Percentiles rank a stretch among this genome's conserved stretches.
phyloP scores from a whole-genome alignment of 129 eudicot species.

The Lactuca sativa region DNA sequence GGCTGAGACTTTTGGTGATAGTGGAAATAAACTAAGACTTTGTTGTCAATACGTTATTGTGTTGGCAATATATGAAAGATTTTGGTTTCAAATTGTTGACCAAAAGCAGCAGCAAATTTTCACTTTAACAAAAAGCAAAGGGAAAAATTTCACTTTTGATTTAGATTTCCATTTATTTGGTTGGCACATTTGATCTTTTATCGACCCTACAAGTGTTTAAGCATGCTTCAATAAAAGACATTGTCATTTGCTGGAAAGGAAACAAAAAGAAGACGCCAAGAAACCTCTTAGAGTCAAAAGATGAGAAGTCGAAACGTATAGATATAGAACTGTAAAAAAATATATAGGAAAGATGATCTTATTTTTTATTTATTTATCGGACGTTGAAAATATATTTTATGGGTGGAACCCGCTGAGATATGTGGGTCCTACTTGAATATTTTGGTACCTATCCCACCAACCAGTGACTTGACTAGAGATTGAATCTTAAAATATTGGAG shows the following conservation, averaged over 20 bases:
- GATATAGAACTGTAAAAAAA: neutral
- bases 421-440: neutral
- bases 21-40: slow-evolving; percentile 20
- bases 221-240: slow-evolving; percentile 37
- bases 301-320: neutral
- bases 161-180: slow-evolving; percentile 32
- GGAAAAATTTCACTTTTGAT: slow-evolving; percentile 25
- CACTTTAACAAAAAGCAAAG: slow-evolving; percentile 37
- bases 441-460: neutral
- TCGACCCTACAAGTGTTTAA: slow-evolving; percentile 35
- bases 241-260: slow-evolving; percentile 9
- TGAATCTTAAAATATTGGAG: neutral
- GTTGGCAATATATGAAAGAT: slow-evolving; percentile 30
- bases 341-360: neutral
- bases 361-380: too few relatives aligned
- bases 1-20: slow-evolving; percentile 12
- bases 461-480: neutral
- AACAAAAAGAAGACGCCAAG: slow-evolving; percentile 25
- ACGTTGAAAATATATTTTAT: neutral
- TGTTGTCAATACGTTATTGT: slow-evolving; percentile 16
- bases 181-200: slow-evolving; percentile 32
- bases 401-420: neutral
- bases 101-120: slow-evolving; percentile 18
- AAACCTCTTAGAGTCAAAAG: slow-evolving; percentile 30
- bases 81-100: slow-evolving; percentile 26